Conservation (phyloP, 2,329 filamentous ascomycete species). For the Trichophyton equinum region DNA sequence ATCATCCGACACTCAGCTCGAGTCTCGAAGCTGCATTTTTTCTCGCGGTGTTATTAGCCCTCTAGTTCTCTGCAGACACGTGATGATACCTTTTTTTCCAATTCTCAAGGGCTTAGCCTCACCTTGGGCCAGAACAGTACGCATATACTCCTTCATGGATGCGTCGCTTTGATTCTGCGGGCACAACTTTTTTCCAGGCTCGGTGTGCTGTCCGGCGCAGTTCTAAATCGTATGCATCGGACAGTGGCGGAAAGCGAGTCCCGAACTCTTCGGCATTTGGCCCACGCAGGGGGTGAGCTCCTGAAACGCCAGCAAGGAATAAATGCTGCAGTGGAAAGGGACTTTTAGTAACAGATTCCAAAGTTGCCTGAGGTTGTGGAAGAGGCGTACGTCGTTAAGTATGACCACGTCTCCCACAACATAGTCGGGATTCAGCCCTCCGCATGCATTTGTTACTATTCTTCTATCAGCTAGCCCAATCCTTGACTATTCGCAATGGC, state of each 20-base stretch:
- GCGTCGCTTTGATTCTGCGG: slow-evolving; percentile 36
- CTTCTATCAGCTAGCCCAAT: background rate
- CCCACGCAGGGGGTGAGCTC: slow-evolving; percentile 49
- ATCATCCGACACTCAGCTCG: slow-evolving; percentile 53
- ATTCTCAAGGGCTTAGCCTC: slow-evolving; percentile 17
- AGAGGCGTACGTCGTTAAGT: slow-evolving; percentile 46
- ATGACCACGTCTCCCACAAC: slow-evolving; percentile 52
- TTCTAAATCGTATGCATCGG: slow-evolving; percentile 53
- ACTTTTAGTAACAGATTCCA: slow-evolving; percentile 13
- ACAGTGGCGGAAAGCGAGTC: slow-evolving; percentile 49
- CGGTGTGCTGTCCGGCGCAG: slow-evolving; percentile 45
- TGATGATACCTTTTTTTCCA: background rate
- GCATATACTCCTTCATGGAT: slow-evolving; percentile 56
- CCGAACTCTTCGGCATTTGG: slow-evolving; percentile 52
- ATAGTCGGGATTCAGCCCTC: slow-evolving; percentile 52
- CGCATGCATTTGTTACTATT: slow-evolving; percentile 54
- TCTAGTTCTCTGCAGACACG: background rate
- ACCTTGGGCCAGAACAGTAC: slow-evolving; percentile 51
- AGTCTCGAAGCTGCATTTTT: slow-evolving; percentile 44
- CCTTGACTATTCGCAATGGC: slow-evolving; percentile 2
- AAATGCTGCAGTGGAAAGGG: slow-evolving; percentile 38
- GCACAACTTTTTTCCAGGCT: slow-evolving; percentile 41
- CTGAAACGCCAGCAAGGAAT: slow-evolving; percentile 50
- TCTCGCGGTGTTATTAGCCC: background rate
- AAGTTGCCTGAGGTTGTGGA: slow-evolving; percentile 10